Evolutionary conservation across 2,329 filamentous ascomycete genomes (phyloP).

Genomic region (Cryphonectria radicalis): DNA sequence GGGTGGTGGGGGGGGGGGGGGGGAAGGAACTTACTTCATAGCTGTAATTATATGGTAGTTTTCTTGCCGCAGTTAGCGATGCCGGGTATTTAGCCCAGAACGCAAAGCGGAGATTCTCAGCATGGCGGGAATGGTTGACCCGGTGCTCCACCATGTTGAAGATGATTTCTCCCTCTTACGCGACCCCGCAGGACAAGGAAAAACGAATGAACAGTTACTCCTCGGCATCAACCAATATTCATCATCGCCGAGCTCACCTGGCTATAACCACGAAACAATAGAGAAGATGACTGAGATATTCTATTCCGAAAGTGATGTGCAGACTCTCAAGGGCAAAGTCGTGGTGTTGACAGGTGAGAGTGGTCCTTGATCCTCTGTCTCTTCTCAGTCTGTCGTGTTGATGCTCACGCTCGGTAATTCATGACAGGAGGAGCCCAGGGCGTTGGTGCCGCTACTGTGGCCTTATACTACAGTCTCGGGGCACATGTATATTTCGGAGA

Average conservation of each 20-base stretch:
- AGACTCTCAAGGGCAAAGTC: slow-evolving; percentile 31
- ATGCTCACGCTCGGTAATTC: not conserved
- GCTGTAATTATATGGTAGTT: not conserved
- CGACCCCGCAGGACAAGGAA: slow-evolving; percentile 6
- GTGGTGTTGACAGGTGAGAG: slow-evolving; percentile 31
- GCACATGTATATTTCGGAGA: slow-evolving; percentile 37
- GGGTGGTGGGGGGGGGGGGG: too few species aligned
- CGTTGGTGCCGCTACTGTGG: slow-evolving; percentile 35
- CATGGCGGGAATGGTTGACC: slow-evolving; percentile 18
- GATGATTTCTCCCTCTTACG: not conserved
- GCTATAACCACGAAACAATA: not conserved
- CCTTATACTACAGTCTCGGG: slow-evolving; percentile 31
- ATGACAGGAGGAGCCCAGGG: slow-evolving; percentile 35
- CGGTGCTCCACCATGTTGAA: slow-evolving; percentile 14
- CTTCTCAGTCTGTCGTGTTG: not conserved
- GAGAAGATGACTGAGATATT: slow-evolving; percentile 29
- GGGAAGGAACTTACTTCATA: not conserved
- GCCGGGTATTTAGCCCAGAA: not conserved
- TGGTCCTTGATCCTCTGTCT: not conserved
- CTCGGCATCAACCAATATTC: not conserved
- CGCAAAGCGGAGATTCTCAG: not conserved
- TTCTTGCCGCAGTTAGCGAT: not conserved
- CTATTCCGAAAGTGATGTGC: slow-evolving; percentile 23
- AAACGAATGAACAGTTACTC: not conserved
- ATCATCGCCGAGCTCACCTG: not conserved